Evolutionary conservation across 2,329 filamentous ascomycete species (phyloP), one percentile per base, ranked within the genome.

Genomic region (Ceratocystis smalleyi): DNA sequence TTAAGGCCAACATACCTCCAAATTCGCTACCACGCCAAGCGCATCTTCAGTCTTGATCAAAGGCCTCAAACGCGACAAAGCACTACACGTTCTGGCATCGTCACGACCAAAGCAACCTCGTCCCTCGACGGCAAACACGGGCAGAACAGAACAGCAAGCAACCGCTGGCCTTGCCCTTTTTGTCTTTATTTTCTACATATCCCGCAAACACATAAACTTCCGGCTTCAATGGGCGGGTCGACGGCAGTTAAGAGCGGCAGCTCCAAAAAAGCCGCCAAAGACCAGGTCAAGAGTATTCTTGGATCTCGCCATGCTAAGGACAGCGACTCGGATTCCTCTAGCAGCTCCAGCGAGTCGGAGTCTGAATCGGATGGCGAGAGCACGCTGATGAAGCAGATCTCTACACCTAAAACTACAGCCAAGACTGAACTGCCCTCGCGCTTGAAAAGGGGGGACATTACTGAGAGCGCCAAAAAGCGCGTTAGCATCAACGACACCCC

Each of bases 261-360:
- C 57, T 64, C 65, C 60, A 66, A 66, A 49, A 64, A 67, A 24
- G 65, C 65, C 1, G 51, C 66, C 47, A 70, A 69, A 59, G 62
- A 68, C 62, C 68, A 68, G 51, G 45, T 54, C 64, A 66, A 68
- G 59, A 67, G 64, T 47, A 64, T 64, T n/a, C 67, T 70, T 59
- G 67, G 68, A 35, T 64, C 67, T 55, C 69, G 65, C 22, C 63
- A 65, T 24, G 57, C 57, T 27, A 63, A 67, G 3, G 66, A 45
- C 49, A 64, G 35, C 59, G 65, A 66, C 6, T 68, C 69, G 43
- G 68, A 70, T 27, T 68, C 68, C 15, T 68, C 68, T 1, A 69
- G 66, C 62, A 73, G 70, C 65, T 72, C 72, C 40, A 72, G 71
- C 45, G 71, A 72, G 51, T 69, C 70, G 32, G 69, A 71, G 8